phyloP scores from a whole-genome alignment of 805 yeast genomes.

The Kluyveromyces aestuarii region DNA sequence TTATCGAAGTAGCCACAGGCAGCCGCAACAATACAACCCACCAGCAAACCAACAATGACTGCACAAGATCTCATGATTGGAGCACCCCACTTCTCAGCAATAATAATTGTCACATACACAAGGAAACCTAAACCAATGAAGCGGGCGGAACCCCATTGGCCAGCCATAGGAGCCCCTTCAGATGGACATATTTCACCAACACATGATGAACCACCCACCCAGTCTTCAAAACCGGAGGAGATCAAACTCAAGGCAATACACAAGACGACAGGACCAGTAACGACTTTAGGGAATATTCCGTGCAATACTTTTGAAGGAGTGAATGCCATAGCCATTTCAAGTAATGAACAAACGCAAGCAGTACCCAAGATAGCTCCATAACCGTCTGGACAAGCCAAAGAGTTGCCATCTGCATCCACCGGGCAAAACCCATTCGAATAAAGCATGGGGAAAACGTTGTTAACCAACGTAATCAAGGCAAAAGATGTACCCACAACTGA shows the following conservation, averaged over 20 bases:
- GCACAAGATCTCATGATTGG: constrained; percentile 95
- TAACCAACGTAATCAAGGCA: constrained; percentile 75
- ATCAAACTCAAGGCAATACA: constrained; percentile 70
- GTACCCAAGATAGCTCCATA: constrained; percentile 84
- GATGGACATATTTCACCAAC: constrained; percentile 38
- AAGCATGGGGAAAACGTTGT: constrained; percentile 73
- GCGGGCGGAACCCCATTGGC: constrained; percentile 79
- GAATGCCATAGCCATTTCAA: constrained; percentile 68
- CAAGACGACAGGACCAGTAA: constrained; percentile 88
- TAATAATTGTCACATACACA: constrained; percentile 62
- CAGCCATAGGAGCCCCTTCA: constrained; percentile 43
- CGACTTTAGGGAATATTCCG: constrained; percentile 76
- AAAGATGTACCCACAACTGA: constrained; percentile 90
- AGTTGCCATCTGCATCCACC: constrained; percentile 49
- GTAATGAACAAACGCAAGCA: constrained; percentile 64
- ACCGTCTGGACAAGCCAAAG: constrained; percentile 78
- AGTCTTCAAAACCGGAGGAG: constrained; percentile 66
- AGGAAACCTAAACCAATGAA: constrained; percentile 82
- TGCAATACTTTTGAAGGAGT: constrained; percentile 66
- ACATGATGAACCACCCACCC: constrained; percentile 83
- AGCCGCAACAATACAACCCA: constrained; percentile 89
- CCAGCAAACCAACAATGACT: constrained; percentile 71
- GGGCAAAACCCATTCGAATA: constrained; percentile 65
- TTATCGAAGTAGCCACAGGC: constrained; percentile 74
- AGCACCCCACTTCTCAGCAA: constrained; percentile 82